phyloP scores from a whole-genome alignment of 2,329 filamentous ascomycete genomes.

The Ceratocystis albifundus region DNA sequence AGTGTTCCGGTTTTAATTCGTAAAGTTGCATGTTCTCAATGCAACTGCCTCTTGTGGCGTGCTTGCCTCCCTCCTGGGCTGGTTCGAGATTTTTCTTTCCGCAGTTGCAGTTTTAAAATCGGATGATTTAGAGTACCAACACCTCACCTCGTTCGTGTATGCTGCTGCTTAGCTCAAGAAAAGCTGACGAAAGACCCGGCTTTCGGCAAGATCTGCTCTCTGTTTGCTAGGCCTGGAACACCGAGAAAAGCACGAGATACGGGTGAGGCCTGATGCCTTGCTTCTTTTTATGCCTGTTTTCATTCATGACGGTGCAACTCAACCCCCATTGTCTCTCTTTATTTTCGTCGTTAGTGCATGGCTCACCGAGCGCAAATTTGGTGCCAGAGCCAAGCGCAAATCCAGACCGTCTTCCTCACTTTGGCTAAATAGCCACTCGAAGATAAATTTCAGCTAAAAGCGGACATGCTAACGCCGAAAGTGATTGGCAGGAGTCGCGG shows the following conservation, averaged over 20 bases:
- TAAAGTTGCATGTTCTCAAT: constrained; percentile 13
- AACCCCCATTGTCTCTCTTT: neutral
- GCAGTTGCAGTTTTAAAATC: neutral
- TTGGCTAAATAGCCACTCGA: neutral
- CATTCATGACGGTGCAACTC: neutral
- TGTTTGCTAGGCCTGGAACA: neutral
- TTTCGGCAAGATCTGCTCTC: constrained; percentile 16
- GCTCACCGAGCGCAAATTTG: neutral
- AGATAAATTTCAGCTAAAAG: neutral
- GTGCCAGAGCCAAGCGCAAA: neutral
- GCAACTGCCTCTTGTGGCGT: constrained; percentile 4
- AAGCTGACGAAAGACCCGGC: constrained; percentile 5
- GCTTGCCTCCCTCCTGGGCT: neutral
- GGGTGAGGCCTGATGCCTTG: neutral
- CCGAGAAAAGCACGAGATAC: constrained; percentile 20
- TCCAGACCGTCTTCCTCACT: constrained; percentile 1
- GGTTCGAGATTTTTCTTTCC: neutral
- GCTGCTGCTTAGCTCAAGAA: neutral
- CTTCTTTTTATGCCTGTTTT: neutral
- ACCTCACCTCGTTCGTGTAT: neutral
- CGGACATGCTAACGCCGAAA: neutral
- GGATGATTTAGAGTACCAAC: neutral
- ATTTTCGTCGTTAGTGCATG: constrained; percentile 2
- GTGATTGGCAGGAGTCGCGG: neutral
- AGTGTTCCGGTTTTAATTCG: constrained; percentile 19